Base-by-base conservation (phyloP, 2,329 filamentous ascomycete genomes). In the Talaromyces sp. region DNA sequence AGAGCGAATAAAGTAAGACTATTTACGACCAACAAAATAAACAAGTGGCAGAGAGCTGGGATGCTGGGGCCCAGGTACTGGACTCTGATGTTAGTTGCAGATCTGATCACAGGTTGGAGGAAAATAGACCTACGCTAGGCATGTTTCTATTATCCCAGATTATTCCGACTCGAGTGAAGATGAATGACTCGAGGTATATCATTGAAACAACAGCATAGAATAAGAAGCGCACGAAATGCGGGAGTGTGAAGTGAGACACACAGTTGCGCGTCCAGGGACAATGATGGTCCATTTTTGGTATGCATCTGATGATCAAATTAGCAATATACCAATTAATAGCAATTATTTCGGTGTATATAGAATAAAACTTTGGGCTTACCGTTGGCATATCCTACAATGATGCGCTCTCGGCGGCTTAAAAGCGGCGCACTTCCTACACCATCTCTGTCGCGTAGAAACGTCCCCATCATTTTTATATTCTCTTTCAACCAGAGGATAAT, bases 211-310 rank as follows among this genome's bases (percentile, higher is more conserved):
- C 81, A 1, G 83, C 78, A 64, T 83, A 87, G 62, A 81, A 77
- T 41, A 87, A 70, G 67, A 87, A 86, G 21, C 84, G 83, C 15
- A 86, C 70, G 67, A 87, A 87, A 66, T 87, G 84, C 1, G 84
- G 84, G 60, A 85, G 81, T 0, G 84, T 86, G 63, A 81, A 81
- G 69, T 87, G 80, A 41, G 84, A 87, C 55, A 87, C 83, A 65
- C 84, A 87, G 65, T 87, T 87, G 35, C 73, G 75, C 22, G 84
- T 86, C 84, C 84, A 87, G 6, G 84, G 83, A 67, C 84, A 87
- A 67, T 87, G 84, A 66, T 86, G 83, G 67, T 86, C 83, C 83
- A 85, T 85, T 69, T 84, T 85, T 0, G 82, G 82, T 52, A 86
- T 80, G 64, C 83, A 85, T 71, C 81, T 84, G 11, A n/a, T 11